These are phyloP conservation scores for Carex pumila DNA, from an alignment of 176 grass and related monocot species.

Conservation along the genomic window DNA sequence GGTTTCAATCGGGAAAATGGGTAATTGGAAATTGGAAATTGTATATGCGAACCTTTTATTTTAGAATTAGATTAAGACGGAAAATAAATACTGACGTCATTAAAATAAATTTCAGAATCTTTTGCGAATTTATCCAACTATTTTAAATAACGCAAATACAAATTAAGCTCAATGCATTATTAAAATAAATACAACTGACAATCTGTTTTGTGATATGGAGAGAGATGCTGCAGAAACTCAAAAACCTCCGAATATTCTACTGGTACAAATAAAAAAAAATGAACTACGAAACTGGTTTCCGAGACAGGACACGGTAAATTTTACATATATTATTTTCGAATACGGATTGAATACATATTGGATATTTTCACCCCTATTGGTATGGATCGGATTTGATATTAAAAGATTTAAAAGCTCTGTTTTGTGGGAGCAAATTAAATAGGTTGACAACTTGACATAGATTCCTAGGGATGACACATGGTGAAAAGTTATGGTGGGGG, in stretches of 20 bases:
- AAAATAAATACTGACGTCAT: background rate
- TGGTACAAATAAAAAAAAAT: no score
- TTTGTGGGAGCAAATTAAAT: constrained; percentile 8
- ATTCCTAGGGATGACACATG: background rate
- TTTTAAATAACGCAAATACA: background rate
- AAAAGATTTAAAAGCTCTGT: background rate
- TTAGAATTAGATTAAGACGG: background rate
- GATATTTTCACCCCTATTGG: background rate
- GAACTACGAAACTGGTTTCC: no score
- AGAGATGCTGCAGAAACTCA: no score
- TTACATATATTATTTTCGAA: no score
- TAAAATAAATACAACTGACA: no score
- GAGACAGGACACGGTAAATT: no score
- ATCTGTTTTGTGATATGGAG: no score
- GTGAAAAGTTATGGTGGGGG: background rate
- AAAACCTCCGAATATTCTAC: no score
- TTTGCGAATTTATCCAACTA: background rate
- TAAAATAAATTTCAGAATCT: background rate
- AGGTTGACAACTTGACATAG: background rate
- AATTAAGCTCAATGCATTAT: no score
- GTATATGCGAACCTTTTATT: background rate
- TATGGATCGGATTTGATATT: background rate
- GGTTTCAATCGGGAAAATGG: background rate
- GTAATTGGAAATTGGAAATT: background rate
- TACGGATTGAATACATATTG: no score